phyloP scores from a whole-genome alignment of 169 alveolate species.

The Cryptosporidium muris region DNA sequence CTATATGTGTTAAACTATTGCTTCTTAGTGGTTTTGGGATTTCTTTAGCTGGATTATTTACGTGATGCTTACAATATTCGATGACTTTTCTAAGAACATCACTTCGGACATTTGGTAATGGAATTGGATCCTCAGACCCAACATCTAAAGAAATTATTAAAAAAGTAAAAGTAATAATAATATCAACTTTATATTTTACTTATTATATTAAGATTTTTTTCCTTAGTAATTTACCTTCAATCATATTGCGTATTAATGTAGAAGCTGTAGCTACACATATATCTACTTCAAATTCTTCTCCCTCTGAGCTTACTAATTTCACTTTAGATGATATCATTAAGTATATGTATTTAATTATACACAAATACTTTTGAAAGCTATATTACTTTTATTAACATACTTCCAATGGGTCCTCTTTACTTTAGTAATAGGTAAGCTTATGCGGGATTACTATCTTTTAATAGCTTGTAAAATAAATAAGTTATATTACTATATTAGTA shows the following conservation, averaged over 20 bases:
- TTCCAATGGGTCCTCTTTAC: too few species aligned
- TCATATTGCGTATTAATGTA: constrained; percentile 86
- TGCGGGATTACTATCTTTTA: background rate
- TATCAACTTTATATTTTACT: background rate
- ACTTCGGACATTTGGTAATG: constrained; percentile 90
- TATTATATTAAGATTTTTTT: background rate
- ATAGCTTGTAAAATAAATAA: background rate
- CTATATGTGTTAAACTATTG: constrained; percentile 84
- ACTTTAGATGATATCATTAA: constrained; percentile 76
- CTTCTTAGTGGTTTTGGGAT: constrained; percentile 94
- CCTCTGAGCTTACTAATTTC: constrained; percentile 87
- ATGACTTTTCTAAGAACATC: constrained; percentile 86
- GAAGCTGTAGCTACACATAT: constrained; percentile 87
- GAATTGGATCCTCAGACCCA: constrained; percentile 91
- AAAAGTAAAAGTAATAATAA: constrained; percentile 24
- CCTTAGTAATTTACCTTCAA: constrained; percentile 81
- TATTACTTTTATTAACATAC: too few species aligned
- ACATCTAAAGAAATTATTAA: constrained; percentile 75
- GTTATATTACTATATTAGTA: too few species aligned
- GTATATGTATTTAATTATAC: background rate
- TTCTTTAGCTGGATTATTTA: constrained; percentile 89
- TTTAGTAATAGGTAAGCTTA: background rate
- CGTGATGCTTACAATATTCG: constrained; percentile 91
- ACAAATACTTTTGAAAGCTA: too few species aligned
- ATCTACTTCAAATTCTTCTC: constrained; percentile 88